Evolutionary conservation across 2,329 filamentous ascomycete species (phyloP).

Genomic region (Zopfia rhizophila): DNA sequence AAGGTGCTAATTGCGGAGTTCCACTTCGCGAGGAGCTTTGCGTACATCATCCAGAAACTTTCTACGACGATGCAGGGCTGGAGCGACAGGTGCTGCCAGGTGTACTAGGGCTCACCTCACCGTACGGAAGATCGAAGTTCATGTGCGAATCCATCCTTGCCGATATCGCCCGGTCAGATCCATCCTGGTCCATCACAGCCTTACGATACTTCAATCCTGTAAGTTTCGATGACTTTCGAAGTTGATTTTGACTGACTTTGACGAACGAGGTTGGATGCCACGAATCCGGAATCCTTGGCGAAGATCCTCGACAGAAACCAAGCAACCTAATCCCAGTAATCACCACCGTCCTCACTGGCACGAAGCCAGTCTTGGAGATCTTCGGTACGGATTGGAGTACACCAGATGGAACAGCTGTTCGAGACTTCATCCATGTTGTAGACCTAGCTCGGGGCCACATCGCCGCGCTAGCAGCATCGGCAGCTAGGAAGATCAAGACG

Average conservation of each 20-base stretch:
- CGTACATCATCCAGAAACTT: conserved; percentile 61
- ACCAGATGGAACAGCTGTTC: conserved; percentile 71
- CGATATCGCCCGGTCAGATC: conserved; percentile 69
- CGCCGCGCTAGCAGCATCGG: conserved; percentile 63
- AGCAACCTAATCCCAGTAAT: conserved; percentile 74
- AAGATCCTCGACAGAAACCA: conserved; percentile 70
- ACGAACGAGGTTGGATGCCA: conserved; percentile 66
- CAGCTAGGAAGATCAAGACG: conserved; percentile 40
- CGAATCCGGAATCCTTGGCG: conserved; percentile 70
- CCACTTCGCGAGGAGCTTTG: conserved; percentile 67
- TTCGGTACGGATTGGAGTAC: conserved; percentile 75
- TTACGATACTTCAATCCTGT: conserved; percentile 75
- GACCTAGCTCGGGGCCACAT: conserved; percentile 73
- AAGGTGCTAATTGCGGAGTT: conserved; percentile 54
- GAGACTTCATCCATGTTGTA: conserved; percentile 75
- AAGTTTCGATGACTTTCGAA: conserved; percentile 14
- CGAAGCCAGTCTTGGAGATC: conserved; percentile 65
- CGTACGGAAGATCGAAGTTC: conserved; percentile 74
- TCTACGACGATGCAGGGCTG: conserved; percentile 55
- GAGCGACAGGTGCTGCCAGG: conserved; percentile 59
- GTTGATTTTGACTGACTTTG: conserved; percentile 20
- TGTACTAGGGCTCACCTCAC: conserved; percentile 69
- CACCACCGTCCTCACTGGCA: conserved; percentile 68
- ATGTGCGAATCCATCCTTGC: conserved; percentile 74
- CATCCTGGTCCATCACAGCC: conserved; percentile 70